A percentile compares a stretch with the other conserved stretches of the same genome.
Evolutionary conservation across 306 rosid genomes (phyloP).

Genomic region (Citrullus amarus): DNA sequence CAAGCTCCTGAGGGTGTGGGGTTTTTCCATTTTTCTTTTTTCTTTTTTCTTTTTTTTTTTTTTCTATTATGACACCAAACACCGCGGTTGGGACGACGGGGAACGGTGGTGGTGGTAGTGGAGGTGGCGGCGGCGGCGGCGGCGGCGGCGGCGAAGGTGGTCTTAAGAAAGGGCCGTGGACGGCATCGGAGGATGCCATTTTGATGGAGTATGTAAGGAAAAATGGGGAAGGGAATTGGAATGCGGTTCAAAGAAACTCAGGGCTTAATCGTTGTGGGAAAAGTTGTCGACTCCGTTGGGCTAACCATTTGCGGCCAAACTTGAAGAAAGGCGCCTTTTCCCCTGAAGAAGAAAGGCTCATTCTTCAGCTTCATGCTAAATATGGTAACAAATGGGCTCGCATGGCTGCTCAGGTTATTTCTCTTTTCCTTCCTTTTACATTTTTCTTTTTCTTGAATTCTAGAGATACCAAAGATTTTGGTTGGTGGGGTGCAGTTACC

Average conservation of each 20-base stretch:
- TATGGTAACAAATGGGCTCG: constrained; percentile 97
- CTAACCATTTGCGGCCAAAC: constrained; percentile 76
- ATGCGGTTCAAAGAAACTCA: constrained; percentile 53
- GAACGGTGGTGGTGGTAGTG: constrained; percentile 9
- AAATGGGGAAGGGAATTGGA: constrained; percentile 95
- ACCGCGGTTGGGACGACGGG: neutral
- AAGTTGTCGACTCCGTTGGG: constrained; percentile 94
- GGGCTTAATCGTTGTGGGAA: constrained; percentile 78
- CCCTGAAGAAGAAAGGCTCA: constrained; percentile 62
- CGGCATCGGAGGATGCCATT: constrained; percentile 60
- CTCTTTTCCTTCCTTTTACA: neutral
- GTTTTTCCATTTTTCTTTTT: neutral
- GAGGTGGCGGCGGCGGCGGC: neutral
- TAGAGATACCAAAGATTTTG: neutral
- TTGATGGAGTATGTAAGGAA: constrained; percentile 63
- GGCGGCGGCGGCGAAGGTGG: constrained; percentile 11
- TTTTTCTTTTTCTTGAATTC: neutral
- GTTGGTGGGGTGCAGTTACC: constrained; percentile 33
- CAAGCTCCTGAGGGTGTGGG: neutral
- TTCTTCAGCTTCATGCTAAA: constrained; percentile 64
- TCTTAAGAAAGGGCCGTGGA: constrained; percentile 88
- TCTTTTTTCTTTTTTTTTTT: neutral
- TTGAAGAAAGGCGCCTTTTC: constrained; percentile 71
- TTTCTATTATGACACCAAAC: neutral
- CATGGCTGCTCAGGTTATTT: constrained; percentile 69